Evolutionary conservation across 192 early-diverging fungal genomes (phyloP).

Genomic region (Coemansia sp.): DNA sequence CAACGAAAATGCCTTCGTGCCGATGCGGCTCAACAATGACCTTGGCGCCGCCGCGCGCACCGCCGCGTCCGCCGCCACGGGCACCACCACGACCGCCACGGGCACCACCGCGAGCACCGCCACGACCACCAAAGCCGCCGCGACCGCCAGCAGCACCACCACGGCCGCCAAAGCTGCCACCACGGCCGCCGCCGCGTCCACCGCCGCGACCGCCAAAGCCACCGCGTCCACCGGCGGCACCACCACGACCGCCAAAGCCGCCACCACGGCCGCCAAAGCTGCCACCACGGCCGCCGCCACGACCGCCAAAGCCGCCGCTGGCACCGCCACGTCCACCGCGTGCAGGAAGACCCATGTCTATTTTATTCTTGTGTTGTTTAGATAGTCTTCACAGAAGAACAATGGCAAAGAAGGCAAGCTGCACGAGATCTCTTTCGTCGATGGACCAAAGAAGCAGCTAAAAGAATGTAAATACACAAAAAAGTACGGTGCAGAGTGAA

Average conservation of each 20-base stretch:
- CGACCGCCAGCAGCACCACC: conserved; percentile 36
- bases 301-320: conserved; percentile 42
- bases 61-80: conserved; percentile 63
- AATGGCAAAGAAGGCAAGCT: too few species aligned
- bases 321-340: conserved; percentile 24
- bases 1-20: conserved; percentile 94
- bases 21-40: conserved; percentile 96
- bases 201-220: conserved; percentile 51
- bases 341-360: conserved; percentile 50
- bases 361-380: conserved; percentile 10
- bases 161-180: conserved; percentile 52
- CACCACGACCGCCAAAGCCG: conserved; percentile 14
- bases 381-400: too few species aligned
- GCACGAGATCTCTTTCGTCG: too few species aligned
- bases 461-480: conserved; percentile 2
- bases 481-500: background rate
- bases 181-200: conserved; percentile 49
- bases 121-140: conserved; percentile 46
- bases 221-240: conserved; percentile 27
- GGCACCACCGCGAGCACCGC: conserved; percentile 23
- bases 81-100: conserved; percentile 53
- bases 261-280: conserved; percentile 14
- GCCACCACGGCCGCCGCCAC: conserved; percentile 23
- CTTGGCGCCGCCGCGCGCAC: conserved; percentile 87
- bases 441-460: background rate